Percentiles rank a stretch among this genome's conserved stretches.
Evolutionary conservation across 768 basidiomycete species (phyloP).

Genomic region (Leccinum subgranulosum): DNA sequence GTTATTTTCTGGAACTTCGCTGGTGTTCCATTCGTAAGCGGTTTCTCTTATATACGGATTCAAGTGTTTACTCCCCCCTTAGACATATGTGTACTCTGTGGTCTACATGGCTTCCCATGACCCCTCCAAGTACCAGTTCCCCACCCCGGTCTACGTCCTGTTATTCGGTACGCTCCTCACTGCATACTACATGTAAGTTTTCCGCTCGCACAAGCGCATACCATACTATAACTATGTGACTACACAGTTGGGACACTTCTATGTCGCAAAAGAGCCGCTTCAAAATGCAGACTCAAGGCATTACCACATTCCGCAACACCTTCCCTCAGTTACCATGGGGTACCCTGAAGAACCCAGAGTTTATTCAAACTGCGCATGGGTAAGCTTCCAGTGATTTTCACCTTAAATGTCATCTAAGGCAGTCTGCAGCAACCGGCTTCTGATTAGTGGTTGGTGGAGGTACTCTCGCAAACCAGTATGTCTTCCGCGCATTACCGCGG

Average conservation of each 20-base stretch:
- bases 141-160: conserved; percentile 66
- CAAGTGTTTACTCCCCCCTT: background rate
- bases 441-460: conserved; percentile 93
- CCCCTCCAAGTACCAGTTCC: conserved; percentile 82
- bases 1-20: conserved; percentile 98
- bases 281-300: conserved; percentile 95
- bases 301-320: conserved; percentile 77
- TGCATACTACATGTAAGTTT: conserved; percentile 78
- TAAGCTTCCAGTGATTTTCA: conserved; percentile 28
- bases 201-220: background rate
- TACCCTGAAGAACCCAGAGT: conserved; percentile 81
- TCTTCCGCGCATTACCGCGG: conserved; percentile 2
- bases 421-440: conserved; percentile 72
- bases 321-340: conserved; percentile 93
- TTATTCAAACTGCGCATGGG: conserved; percentile 93
- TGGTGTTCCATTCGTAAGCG: conserved; percentile 82
- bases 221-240: background rate
- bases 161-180: conserved; percentile 75
- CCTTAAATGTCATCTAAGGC: conserved; percentile 5
- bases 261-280: conserved; percentile 98
- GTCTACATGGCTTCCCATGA: conserved; percentile 98
- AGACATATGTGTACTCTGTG: conserved; percentile 97
- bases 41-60: background rate
- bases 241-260: conserved; percentile 79
- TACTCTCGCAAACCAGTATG: conserved; percentile 89